Evolutionary conservation across 2,329 filamentous ascomycete genomes (phyloP), one percentile per base, ranked within the genome.

Genomic region (Macrophomina tecta): DNA sequence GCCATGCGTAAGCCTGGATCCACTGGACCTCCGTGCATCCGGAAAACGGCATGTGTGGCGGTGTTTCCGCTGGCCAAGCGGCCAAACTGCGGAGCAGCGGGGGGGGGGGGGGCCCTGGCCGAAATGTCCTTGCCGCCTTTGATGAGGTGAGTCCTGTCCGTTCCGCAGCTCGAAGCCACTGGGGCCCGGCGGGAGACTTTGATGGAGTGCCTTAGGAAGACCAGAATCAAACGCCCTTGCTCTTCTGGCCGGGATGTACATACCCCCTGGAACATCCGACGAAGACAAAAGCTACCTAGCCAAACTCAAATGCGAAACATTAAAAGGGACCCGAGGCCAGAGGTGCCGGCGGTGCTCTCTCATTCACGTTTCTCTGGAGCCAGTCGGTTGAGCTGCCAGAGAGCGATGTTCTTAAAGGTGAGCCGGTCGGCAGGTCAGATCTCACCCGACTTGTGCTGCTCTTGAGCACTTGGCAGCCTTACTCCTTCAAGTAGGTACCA

Each of bases 381-480:
- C 18, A 32, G 18, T 16, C 8, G 6, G n/a, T 11, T 3, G 6
- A 45, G 5, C 7, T 58, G 55, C 36, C 8, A 11, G 5, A 36
- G 12, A n/a, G 12, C 36, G 16, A 11, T 1, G n/a, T 36, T 48
- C 18, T 32, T 42, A 48, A 18, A 14, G 12, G 8, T 32, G 5
- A 36, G 4, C 18, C 32, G 32, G n/a, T 51, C 45, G 45, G 45
- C 58, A 16, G 9, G 1, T 38, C 30, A 3, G 30, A 38, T 38
- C 45, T 49, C 42, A 16, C 42, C 56, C 56, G 56, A 28, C 28
- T 9, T 60, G 23, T 30, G n/a, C 55, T n/a, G 32, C 55, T 60
- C 56, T 61, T 61, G 56, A 48, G 42, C n/a, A 2, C 58, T 49
- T 62, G 58, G 58, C 58, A 32, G 49, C 58, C 32, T 49, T 62